phyloP scores from a whole-genome alignment of 2,329 filamentous ascomycete genomes.

The Apiospora koreana region DNA sequence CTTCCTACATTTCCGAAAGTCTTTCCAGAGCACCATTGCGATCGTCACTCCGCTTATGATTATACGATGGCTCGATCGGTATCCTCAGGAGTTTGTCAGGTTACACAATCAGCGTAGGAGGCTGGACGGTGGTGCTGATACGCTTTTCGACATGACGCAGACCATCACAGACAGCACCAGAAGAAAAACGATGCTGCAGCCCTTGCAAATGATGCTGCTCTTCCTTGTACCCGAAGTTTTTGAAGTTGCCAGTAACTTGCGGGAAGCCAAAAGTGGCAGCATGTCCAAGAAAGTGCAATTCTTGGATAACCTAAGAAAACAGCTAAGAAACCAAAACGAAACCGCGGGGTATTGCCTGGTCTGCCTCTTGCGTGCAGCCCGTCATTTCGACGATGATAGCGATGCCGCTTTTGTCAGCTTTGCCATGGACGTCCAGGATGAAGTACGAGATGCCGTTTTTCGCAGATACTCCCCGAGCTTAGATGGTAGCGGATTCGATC shows the following conservation, averaged over 20 bases:
- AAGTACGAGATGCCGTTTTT: conserved; percentile 67
- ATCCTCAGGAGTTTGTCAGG: conserved; percentile 64
- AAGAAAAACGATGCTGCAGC: conserved; percentile 57
- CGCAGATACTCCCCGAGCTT: conserved; percentile 48
- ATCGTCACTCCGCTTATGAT: conserved; percentile 64
- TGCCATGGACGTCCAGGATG: conserved; percentile 69
- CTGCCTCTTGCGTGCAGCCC: conserved; percentile 60
- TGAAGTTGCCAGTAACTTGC: conserved; percentile 67
- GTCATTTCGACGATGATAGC: conserved; percentile 64
- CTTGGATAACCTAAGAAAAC: conserved; percentile 63
- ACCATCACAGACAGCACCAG: conserved; percentile 60
- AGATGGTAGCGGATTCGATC: conserved; percentile 55
- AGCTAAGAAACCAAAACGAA: conserved; percentile 64
- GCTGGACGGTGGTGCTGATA: conserved; percentile 67
- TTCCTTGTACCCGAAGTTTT: conserved; percentile 70
- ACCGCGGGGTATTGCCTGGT: conserved; percentile 68
- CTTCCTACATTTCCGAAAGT: conserved; percentile 66
- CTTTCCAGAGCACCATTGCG: conserved; percentile 65
- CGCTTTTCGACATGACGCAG: conserved; percentile 69
- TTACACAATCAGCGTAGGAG: conserved; percentile 61
- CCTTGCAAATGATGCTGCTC: conserved; percentile 63
- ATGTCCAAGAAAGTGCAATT: conserved; percentile 68
- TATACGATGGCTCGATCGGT: conserved; percentile 65
- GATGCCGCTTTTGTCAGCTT: conserved; percentile 67
- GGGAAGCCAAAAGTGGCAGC: conserved; percentile 61